Base-by-base conservation (phyloP, 768 basidiomycete genomes). In the Suillus hirtellus region DNA sequence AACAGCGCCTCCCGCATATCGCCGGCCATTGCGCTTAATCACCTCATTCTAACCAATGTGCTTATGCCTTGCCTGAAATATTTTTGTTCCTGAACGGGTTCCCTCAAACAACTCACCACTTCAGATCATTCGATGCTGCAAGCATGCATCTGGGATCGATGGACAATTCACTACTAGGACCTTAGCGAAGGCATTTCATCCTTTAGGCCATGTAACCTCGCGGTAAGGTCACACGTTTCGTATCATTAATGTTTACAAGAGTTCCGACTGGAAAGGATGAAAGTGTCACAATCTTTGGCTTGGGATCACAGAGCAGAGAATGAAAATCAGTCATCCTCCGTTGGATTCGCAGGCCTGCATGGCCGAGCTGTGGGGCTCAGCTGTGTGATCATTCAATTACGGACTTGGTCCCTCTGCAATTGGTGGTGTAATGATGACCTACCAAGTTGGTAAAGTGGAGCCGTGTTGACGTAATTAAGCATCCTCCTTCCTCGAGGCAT, bases 401-500 rank as follows among this genome's bases (percentile, higher is more conserved):
- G 55, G 4, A 38, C 37, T 56, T 21, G 12, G 55, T 42, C 38
- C 24, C 38, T 24, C 24, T 58, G 38, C 24, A 38, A 42, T 27
- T 24, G 24, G 40, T 42, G 40, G 12, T 10, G 17, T 27, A 58
- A 40, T 58, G 10, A 56, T 40, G 14, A 24, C 56, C 38, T 42
- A 31, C 56, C 17, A 42, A 31, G 40, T 42, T 17, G 15, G 38
- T 40, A 24, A 38, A 40, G 38, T 58, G 56, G 56, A 58, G 56
- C 56, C 10, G 8, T 27, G 24, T 27, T 58, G 40, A 11, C 24
- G 27, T 27, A 58, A 58, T 58, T 40, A 24, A 58, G 27, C 56
- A 58, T 58, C 56, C 56, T 3, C 10, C 27, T 42, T 58, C 56
- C 40, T 58, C 56, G 56, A 58, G 56, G 56, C 56, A 58, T 42